A percentile compares a stretch with the other conserved stretches of the same genome.
Evolutionary conservation across 1,284 basidiomycete species (phyloP).

Genomic region (Mycena citricolor): DNA sequence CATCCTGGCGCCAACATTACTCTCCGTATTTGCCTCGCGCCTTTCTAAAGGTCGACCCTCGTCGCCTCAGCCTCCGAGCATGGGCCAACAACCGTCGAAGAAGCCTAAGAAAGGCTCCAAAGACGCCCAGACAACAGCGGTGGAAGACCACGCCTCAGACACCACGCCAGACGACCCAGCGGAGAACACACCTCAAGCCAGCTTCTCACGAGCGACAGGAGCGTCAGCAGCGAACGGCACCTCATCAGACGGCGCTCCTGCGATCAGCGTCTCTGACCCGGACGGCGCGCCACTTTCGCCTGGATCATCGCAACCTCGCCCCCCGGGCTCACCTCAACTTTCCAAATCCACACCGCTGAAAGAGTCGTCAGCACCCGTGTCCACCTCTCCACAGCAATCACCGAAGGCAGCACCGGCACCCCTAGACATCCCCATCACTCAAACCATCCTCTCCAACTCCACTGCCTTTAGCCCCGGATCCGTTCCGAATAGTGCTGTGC

Average conservation of each 20-base stretch:
- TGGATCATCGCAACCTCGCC: conserved; percentile 25
- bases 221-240: conserved; percentile 32
- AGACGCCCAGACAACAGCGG: conserved; percentile 34
- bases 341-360: conserved; percentile 34
- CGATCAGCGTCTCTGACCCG: conserved; percentile 54
- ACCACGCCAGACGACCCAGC: conserved; percentile 35
- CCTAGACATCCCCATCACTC: conserved; percentile 72
- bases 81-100: conserved; percentile 82
- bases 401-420: conserved; percentile 50
- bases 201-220: conserved; percentile 45
- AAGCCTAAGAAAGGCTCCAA: conserved; percentile 69
- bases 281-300: conserved; percentile 38
- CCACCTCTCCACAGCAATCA: conserved; percentile 40
- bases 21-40: conserved; percentile 71
- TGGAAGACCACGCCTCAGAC: conserved; percentile 33
- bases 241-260: conserved; percentile 44
- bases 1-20: conserved; percentile 78
- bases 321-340: conserved; percentile 38
- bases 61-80: conserved; percentile 62
- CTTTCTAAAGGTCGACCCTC: conserved; percentile 68
- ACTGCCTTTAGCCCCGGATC: conserved; percentile 49
- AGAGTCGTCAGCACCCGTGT: conserved; percentile 30
- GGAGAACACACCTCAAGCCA: conserved; percentile 42
- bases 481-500: conserved; percentile 42
- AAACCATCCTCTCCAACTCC: conserved; percentile 71